Conservation (phyloP, 1,284 basidiomycete species). For the Rhodofomes roseus region DNA sequence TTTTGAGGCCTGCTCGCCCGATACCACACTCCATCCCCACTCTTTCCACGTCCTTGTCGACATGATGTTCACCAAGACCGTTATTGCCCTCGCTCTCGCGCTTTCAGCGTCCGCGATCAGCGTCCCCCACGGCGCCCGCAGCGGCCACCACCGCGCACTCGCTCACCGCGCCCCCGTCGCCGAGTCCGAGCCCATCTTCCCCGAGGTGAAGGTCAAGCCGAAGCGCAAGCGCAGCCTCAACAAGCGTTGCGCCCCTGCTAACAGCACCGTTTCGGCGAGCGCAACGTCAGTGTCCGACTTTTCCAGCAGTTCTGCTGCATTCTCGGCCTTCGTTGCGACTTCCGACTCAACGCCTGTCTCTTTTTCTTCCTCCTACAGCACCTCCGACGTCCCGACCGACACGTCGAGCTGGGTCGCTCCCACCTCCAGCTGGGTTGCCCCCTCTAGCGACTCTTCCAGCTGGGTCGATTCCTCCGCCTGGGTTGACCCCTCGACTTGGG, state of each 20-base stretch:
- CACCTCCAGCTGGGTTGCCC: background rate
- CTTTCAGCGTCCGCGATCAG: conserved; percentile 42
- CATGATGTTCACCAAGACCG: conserved; percentile 46
- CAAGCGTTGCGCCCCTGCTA: conserved; percentile 24
- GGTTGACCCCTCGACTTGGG: conserved; percentile 21
- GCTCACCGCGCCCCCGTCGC: conserved; percentile 34
- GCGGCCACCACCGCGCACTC: conserved; percentile 31
- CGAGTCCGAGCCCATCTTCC: conserved; percentile 23
- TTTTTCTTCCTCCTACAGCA: conserved; percentile 13
- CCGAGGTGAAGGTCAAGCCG: conserved; percentile 17
- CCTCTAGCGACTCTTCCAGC: conserved; percentile 2
- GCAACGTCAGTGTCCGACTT: conserved; percentile 12
- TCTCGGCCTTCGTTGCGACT: conserved; percentile 3
- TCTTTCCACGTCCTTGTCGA: conserved; percentile 13
- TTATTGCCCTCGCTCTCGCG: conserved; percentile 43
- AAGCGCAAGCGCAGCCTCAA: conserved; percentile 21
- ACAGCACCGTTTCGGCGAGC: conserved; percentile 17
- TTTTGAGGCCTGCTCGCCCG: conserved; percentile 9
- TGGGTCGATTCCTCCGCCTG: background rate
- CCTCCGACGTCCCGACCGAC: conserved; percentile 10
- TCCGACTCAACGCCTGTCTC: background rate
- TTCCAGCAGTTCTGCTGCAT: background rate
- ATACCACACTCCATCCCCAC: conserved; percentile 16
- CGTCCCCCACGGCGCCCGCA: conserved; percentile 38
- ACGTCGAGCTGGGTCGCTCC: conserved; percentile 7